Base-by-base conservation (phyloP, 2,329 filamentous ascomycete genomes). In the Venturia effusa region DNA sequence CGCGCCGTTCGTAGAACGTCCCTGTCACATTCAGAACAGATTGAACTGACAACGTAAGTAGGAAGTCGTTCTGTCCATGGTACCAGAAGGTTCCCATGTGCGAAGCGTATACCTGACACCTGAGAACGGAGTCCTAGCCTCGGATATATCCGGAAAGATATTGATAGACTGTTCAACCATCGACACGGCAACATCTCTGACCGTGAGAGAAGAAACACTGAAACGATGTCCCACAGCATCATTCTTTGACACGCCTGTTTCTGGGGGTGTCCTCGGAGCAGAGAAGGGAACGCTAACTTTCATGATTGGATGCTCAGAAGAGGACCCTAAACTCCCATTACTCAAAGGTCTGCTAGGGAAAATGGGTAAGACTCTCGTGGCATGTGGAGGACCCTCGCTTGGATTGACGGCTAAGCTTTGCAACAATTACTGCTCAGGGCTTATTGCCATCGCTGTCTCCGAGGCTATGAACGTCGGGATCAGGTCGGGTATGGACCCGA, bases 381-480 rank as follows among this genome's bases (percentile, higher is more conserved):
- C 81, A 4, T 86, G 83, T 67, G 83, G 83, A 3, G 81, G 78
- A 0, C 78, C 81, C 0, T 80, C 79, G 0, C 75, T 84, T 0
- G 83, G 84, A 0, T 77, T 86, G 3, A 79, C 81, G 0, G 82
- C 83, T 0, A 86, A 86, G 71, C 72, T 86, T 6, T 83, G 79
- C 63, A 86, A 86, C 69, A 86, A 86, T 68, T 86, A 86, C 70
- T 77, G 81, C 60, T 83, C 80, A 0, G 83, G 81, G 0, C 73
- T 84, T 27, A 85, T 86, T 64, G 80, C 83, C 6, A 83, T 86
- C 62, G 83, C 83, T 0, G 78, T 76, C 54, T 77, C 81, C 0
- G 84, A 86, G 70, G 82, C 83, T 0, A 80, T 86, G 75, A 80
- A 84, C 65, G 83, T 86, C 71, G 83, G 83, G 0, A 86, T 86